phyloP scores from a whole-genome alignment of 768 basidiomycete genomes.

The Amanita inopinata region DNA sequence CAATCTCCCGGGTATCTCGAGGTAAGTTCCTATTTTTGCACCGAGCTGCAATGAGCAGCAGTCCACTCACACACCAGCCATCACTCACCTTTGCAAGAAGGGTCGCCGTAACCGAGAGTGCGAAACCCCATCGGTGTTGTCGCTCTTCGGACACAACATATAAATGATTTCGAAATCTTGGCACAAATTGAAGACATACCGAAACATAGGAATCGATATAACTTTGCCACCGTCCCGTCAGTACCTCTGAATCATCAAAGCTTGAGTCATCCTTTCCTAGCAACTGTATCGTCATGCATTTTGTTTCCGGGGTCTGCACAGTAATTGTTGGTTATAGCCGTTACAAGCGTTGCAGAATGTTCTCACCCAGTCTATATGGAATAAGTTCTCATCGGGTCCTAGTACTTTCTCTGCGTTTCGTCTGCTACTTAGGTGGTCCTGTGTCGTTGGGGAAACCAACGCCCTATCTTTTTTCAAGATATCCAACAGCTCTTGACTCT shows the following conservation, averaged over 20 bases:
- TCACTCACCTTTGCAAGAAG: conserved; percentile 54
- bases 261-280: conserved; percentile 73
- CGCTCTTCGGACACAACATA: conserved; percentile 28
- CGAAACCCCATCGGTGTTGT: conserved; percentile 45
- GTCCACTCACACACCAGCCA: not conserved
- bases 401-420: conserved; percentile 59
- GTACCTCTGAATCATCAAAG: conserved; percentile 66
- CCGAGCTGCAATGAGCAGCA: conserved; percentile 6
- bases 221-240: conserved; percentile 69
- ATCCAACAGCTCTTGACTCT: conserved; percentile 66
- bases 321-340: not conserved
- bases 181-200: conserved; percentile 23
- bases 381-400: conserved; percentile 71
- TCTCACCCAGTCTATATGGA: conserved; percentile 73
- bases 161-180: not conserved
- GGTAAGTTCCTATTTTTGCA: conserved; percentile 29
- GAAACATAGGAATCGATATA: conserved; percentile 74
- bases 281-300: conserved; percentile 61
- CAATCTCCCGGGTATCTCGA: conserved; percentile 22
- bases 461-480: conserved; percentile 60
- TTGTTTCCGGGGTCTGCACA: conserved; percentile 51
- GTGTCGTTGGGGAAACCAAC: conserved; percentile 47
- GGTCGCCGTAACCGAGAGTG: conserved; percentile 39
- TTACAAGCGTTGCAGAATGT: not conserved
- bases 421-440: conserved; percentile 63